These are phyloP conservation scores for Fragilaria crotonensis DNA, from an alignment of 108 stramenopile genomes.

Conservation along the genomic window DNA sequence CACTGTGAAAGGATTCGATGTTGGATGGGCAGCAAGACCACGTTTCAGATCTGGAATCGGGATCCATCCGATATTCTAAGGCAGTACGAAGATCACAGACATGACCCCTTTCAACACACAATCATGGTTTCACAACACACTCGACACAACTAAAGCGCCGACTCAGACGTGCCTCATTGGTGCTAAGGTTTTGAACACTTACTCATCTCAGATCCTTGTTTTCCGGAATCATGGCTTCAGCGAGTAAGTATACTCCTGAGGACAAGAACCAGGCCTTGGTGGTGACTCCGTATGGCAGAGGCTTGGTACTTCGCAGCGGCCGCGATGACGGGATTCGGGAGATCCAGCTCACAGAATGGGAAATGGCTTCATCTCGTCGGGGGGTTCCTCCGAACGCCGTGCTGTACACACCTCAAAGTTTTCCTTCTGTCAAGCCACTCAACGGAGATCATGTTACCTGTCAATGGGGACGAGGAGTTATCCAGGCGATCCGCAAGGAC, in stretches of 20 bases:
- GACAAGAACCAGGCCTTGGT: constrained; percentile 57
- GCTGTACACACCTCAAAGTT: constrained; percentile 43
- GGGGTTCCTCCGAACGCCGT: constrained; percentile 14
- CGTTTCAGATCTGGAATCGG: no score
- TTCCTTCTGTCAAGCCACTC: constrained; percentile 45
- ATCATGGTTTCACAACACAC: no score
- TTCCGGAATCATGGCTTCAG: not conserved
- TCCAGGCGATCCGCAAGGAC: constrained; percentile 16
- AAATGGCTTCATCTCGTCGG: constrained; percentile 2
- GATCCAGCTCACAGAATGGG: constrained; percentile 58
- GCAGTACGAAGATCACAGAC: no score
- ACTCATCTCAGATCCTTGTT: no score
- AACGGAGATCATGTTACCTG: constrained; percentile 64
- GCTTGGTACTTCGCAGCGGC: constrained; percentile 49
- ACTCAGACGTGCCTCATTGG: no score
- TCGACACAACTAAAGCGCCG: no score
- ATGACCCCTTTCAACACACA: no score
- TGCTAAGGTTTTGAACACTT: no score
- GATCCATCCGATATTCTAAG: no score
- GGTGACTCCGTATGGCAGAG: constrained; percentile 67
- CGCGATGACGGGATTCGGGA: constrained; percentile 31
- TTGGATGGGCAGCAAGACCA: no score
- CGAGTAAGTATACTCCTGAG: constrained; percentile 15
- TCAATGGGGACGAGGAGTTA: constrained; percentile 52
- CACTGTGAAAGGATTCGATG: no score